These are phyloP conservation scores for Buxus sempervirens DNA, from an alignment of 164 flowering plant species.

Conservation along the genomic window DNA sequence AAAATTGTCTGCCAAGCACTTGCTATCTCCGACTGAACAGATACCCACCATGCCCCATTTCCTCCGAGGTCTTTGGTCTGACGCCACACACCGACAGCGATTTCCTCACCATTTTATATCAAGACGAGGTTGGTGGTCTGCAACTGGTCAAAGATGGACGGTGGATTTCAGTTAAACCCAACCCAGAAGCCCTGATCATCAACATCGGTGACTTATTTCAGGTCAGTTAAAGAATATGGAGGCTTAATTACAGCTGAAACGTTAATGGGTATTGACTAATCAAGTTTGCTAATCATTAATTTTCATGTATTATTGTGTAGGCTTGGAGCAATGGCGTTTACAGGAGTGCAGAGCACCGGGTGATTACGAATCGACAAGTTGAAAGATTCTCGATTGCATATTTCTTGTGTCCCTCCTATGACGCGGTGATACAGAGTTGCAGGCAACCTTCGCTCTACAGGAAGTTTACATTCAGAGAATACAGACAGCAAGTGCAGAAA, in stretches of 20 bases:
- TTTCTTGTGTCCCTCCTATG: conserved; percentile 73
- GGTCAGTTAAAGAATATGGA: conserved; percentile 26
- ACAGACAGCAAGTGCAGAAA: conserved; percentile 54
- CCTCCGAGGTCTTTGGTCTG: conserved; percentile 49
- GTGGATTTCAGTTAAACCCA: conserved; percentile 76
- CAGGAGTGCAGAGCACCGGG: conserved; percentile 77
- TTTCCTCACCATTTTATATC: conserved; percentile 73
- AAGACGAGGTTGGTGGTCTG: conserved; percentile 77
- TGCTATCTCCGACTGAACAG: conserved; percentile 78
- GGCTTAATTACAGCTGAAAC: neutral
- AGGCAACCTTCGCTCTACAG: conserved; percentile 40
- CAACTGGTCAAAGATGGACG: conserved; percentile 63
- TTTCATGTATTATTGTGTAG: conserved; percentile 25
- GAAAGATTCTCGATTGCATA: conserved; percentile 74
- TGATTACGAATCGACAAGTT: conserved; percentile 39
- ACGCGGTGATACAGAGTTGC: conserved; percentile 49
- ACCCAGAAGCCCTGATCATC: conserved; percentile 59
- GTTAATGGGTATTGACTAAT: neutral
- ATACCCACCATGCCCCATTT: conserved; percentile 71
- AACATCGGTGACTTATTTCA: conserved; percentile 84
- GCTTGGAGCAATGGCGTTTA: conserved; percentile 87
- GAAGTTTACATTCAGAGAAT: conserved; percentile 71
- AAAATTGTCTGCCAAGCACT: conserved; percentile 52
- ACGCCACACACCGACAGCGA: conserved; percentile 91
- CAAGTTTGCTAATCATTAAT: too few relatives aligned